Percentiles rank a stretch among this genome's conserved stretches.
Conservation (phyloP, 371 early-diverging fungal species). For the Mucor lusitanicus region DNA sequence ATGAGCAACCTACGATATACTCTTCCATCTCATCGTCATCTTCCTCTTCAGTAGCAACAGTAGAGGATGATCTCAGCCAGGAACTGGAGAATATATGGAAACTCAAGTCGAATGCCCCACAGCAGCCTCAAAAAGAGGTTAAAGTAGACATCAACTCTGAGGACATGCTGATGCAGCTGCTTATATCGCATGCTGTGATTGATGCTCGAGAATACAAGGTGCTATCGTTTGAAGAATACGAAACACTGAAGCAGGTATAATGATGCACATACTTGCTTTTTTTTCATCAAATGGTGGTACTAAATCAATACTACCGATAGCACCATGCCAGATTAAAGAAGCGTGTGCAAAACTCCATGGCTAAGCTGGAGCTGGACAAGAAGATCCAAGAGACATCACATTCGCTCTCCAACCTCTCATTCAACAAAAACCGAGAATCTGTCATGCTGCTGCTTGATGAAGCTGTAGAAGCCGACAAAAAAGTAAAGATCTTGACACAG, state of each 20-base stretch:
- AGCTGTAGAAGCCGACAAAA: constrained; percentile 54
- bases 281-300: too few relatives aligned
- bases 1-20: constrained; percentile 9
- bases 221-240: constrained; percentile 56
- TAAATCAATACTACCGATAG: neutral
- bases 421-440: constrained; percentile 25
- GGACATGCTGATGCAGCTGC: constrained; percentile 57
- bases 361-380: constrained; percentile 60
- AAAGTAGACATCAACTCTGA: constrained; percentile 40
- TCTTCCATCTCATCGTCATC: constrained; percentile 20
- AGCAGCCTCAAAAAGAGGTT: neutral
- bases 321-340: constrained; percentile 26
- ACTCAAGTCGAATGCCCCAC: constrained; percentile 10
- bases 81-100: constrained; percentile 42
- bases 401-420: constrained; percentile 56
- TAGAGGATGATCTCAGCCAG: constrained; percentile 28
- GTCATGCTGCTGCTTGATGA: constrained; percentile 14
- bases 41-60: constrained; percentile 15
- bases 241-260: constrained; percentile 55
- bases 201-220: constrained; percentile 62
- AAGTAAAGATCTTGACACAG: constrained; percentile 70
- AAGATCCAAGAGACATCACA: constrained; percentile 72
- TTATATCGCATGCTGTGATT: constrained; percentile 64
- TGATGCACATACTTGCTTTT: too few relatives aligned
- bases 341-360: constrained; percentile 10